Base-by-base conservation (phyloP, 108 stramenopile species). In the Nitzschia inconspicua region DNA sequence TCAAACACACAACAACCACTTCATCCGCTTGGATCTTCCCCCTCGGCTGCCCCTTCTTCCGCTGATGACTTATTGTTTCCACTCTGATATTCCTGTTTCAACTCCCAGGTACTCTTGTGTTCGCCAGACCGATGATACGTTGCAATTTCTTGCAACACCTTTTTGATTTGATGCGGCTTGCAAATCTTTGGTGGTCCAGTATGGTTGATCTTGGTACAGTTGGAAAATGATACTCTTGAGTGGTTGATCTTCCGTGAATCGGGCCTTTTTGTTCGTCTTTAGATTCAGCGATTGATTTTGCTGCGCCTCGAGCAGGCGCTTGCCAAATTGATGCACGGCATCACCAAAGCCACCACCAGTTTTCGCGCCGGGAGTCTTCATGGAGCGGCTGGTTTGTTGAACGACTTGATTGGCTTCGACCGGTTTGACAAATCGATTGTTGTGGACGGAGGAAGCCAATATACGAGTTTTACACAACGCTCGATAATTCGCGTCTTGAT, bases 101-200 rank as follows among this genome's bases (percentile, higher is more conserved):
- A 48, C 32, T 73, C 71, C 77, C 77, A 79, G 36, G 66, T 79
- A 51, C 78, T 85, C 74, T 89, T 93, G 56, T 85, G 71, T 70
- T 89, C 91, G 8, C 91, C 91, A 19, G 65, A 77, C 32, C 84
- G 73, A 66, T 88, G 86, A 72, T 84, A 93, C 10, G 84, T 80
- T 5, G 76, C 85, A 61, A 93, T 86, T 29, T 93, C 88, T 44
- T 68, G 46, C 44, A 92, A 36, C 2, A 83, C 72, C 25, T 85
- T 83, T 41, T 88, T 71, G 41, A 87, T 77, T 59, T 20, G 53
- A 60, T 0, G 76, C 81, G 6, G 62, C 57, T 50, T 68, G 73
- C 0, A 91, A 61, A 56, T 93, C 88, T 53, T 89, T 89, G 30
- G 84, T 75, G 2, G 84, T 73, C 91, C 91, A 93, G 56, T 60